A percentile compares a stretch with the other conserved stretches of the same genome.
phyloP scores from a whole-genome alignment of 306 rosid species.

The Abrus pulchellus region DNA sequence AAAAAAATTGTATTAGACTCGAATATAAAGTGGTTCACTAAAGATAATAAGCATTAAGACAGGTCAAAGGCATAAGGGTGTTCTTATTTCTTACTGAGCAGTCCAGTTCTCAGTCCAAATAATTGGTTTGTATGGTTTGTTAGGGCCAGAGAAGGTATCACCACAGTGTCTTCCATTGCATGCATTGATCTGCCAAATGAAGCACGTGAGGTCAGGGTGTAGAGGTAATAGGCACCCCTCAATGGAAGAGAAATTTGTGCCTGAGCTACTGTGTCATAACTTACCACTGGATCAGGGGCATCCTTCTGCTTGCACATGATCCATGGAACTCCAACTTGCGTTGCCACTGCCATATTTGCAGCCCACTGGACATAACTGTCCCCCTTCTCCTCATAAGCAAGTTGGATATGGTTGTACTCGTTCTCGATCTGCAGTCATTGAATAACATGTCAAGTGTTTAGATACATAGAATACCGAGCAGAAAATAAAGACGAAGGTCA shows the following conservation, averaged over 20 bases:
- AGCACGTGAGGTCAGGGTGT: no score
- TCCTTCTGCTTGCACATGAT: slow-evolving; percentile 95
- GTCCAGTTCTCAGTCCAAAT: slow-evolving; percentile 99
- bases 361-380: slow-evolving; percentile 80
- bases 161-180: slow-evolving; percentile 99
- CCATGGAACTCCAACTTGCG: slow-evolving; percentile 80
- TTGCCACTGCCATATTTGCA: slow-evolving; percentile 69
- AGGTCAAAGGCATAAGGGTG: not conserved
- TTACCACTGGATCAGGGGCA: slow-evolving; percentile 94
- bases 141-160: slow-evolving; percentile 93
- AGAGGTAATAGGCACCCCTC: no score
- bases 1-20: not conserved
- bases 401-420: slow-evolving; percentile 87
- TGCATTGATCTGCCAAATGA: slow-evolving; percentile 70
- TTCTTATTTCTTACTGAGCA: slow-evolving; percentile 69
- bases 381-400: slow-evolving; percentile 67
- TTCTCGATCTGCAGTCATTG: slow-evolving; percentile 72
- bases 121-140: slow-evolving; percentile 82
- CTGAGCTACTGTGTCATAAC: not conserved
- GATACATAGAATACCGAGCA: no score
- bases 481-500: no score
- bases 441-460: not conserved
- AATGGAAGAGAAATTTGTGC: no score
- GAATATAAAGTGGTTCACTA: not conserved
- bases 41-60: no score